These are phyloP conservation scores for Trichosporon sp. DNA, from an alignment of 1,284 basidiomycete genomes.

Conservation along the genomic window DNA sequence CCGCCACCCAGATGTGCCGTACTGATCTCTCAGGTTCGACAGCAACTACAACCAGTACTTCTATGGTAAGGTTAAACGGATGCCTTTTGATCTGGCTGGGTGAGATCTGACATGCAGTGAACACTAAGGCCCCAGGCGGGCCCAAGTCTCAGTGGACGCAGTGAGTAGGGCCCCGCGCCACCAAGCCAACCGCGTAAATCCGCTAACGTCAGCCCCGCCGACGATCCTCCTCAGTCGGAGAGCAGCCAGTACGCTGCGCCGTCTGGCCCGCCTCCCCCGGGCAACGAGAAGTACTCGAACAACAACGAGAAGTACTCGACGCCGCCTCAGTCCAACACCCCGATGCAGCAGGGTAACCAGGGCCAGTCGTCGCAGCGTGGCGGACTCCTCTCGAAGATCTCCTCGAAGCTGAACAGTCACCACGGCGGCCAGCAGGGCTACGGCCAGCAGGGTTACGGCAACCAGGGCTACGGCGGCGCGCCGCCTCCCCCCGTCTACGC, in stretches of 20 bases:
- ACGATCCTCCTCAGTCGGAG: conserved; percentile 28
- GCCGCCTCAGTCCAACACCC: neutral
- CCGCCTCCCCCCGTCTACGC: conserved; percentile 8
- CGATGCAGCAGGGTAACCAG: neutral
- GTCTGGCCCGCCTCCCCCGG: conserved; percentile 38
- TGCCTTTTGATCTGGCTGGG: neutral
- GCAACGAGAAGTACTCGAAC: neutral
- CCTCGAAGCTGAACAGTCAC: conserved; percentile 23
- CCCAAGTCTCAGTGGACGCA: conserved; percentile 47
- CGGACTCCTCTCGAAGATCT: conserved; percentile 41
- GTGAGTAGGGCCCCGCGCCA: conserved; percentile 26
- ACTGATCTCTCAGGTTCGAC: conserved; percentile 35
- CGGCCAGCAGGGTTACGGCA: conserved; percentile 23
- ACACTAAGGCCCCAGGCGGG: conserved; percentile 45
- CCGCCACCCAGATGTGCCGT: neutral
- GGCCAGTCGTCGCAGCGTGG: conserved; percentile 22
- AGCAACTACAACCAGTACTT: conserved; percentile 50
- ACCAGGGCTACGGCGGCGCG: conserved; percentile 21
- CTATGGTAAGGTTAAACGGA: conserved; percentile 29
- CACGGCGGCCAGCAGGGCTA: conserved; percentile 28
- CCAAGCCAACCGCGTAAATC: neutral
- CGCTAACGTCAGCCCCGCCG: conserved; percentile 38
- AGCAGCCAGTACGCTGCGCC: conserved; percentile 32
- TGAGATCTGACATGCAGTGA: conserved; percentile 20
- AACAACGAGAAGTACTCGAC: conserved; percentile 14